Conservation (phyloP, 176 grass and related monocot genomes). For the Elymus sibiricus region DNA sequence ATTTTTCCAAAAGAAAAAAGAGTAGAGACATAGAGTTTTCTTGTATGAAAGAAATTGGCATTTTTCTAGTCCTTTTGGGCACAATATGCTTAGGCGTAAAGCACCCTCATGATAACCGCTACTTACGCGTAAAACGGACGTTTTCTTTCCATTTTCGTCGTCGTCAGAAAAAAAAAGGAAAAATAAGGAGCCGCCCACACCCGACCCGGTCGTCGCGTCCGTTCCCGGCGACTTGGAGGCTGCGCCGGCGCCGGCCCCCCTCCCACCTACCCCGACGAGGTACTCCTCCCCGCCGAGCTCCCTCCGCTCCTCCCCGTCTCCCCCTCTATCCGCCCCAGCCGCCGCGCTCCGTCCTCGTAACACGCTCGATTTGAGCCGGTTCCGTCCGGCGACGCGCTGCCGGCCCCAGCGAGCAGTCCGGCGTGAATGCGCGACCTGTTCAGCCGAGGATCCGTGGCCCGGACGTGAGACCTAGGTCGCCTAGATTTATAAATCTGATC, state of each 20-base stretch:
- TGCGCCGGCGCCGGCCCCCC: constrained; percentile 11
- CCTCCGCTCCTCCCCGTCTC: background rate
- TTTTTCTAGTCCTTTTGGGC: background rate
- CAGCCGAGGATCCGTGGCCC: background rate
- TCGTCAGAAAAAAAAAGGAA: background rate
- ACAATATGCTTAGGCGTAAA: background rate
- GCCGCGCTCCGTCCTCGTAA: background rate
- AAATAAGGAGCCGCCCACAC: background rate
- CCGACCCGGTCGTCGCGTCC: background rate
- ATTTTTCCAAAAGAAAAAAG: too few species aligned
- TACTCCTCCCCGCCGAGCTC: background rate
- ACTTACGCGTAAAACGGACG: background rate
- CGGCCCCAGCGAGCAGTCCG: background rate
- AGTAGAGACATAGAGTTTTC: too few species aligned
- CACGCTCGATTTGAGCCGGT: background rate
- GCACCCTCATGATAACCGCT: background rate
- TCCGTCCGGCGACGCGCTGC: background rate
- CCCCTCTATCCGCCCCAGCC: background rate
- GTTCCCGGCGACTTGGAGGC: constrained; percentile 13
- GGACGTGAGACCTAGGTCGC: background rate
- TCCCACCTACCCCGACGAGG: background rate
- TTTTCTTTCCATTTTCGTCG: background rate
- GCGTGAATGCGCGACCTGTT: background rate
- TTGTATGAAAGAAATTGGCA: too few species aligned
- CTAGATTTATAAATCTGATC: background rate